A percentile compares a stretch with the other conserved stretches of the same genome.
These are phyloP conservation scores for Chamaenerion angustifolium DNA, from an alignment of 345 rosid genomes.

Conservation along the genomic window DNA sequence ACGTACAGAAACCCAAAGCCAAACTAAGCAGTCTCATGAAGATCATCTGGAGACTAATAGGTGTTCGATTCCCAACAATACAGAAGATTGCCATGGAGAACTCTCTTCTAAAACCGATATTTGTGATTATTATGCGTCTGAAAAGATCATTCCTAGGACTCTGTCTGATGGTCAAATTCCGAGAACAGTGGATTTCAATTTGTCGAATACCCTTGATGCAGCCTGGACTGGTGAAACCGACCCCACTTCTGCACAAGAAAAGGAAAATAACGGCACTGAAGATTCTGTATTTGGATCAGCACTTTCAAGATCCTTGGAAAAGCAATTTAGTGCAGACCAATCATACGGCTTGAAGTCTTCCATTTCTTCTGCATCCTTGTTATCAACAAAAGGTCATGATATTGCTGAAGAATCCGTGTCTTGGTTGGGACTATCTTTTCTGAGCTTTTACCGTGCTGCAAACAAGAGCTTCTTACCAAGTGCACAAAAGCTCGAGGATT, in stretches of 20 bases:
- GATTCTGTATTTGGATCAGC: neutral
- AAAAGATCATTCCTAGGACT: constrained; percentile 35
- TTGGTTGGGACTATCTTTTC: constrained; percentile 60
- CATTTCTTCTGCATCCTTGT: too few species aligned
- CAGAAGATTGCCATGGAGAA: constrained; percentile 20
- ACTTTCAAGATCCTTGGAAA: too few species aligned
- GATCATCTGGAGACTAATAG: constrained; percentile 16
- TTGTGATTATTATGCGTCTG: constrained; percentile 26
- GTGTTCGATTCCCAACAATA: constrained; percentile 21
- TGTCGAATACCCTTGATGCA: constrained; percentile 82
- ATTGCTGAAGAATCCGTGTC: constrained; percentile 36
- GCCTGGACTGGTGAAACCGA: constrained; percentile 76
- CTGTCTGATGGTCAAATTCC: constrained; percentile 68
- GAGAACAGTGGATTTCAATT: constrained; percentile 24
- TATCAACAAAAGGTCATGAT: constrained; percentile 10
- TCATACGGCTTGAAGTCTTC: too few species aligned
- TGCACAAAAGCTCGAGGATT: constrained; percentile 49
- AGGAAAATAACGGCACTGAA: constrained; percentile 13
- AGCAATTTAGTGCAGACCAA: too few species aligned
- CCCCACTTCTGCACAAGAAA: constrained; percentile 18
- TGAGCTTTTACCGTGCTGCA: constrained; percentile 56
- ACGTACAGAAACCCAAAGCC: constrained; percentile 21
- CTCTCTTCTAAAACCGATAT: constrained; percentile 24
- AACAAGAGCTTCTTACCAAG: constrained; percentile 47
- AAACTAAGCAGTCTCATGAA: constrained; percentile 15